phyloP scores from a whole-genome alignment of 78 protist species.

The Cavenderia fasciculata region DNA sequence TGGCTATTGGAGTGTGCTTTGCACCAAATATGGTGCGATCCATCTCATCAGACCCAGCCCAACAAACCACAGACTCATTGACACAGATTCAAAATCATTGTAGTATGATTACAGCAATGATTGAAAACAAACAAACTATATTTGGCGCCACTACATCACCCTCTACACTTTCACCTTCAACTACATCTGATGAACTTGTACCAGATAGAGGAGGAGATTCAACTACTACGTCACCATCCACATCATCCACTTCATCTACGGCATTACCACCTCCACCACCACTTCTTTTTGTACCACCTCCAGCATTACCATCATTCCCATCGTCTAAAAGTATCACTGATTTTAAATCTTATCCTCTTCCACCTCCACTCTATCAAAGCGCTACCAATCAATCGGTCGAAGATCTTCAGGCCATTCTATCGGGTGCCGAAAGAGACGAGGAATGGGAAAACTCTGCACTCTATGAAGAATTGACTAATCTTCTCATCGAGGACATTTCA shows the following conservation, averaged over 20 bases:
- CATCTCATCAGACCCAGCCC: neutral
- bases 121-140: slow-evolving; percentile 31
- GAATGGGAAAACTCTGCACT: slow-evolving; percentile 21
- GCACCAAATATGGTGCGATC: slow-evolving; percentile 54
- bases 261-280: slow-evolving; percentile 67
- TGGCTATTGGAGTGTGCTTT: slow-evolving; percentile 66
- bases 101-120: slow-evolving; percentile 30
- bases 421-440: too few relatives aligned
- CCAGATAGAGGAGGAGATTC: too few relatives aligned
- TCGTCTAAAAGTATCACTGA: too few relatives aligned
- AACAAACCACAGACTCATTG: slow-evolving; percentile 29
- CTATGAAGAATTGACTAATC: slow-evolving; percentile 57
- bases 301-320: too few relatives aligned
- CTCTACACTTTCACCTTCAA: too few relatives aligned
- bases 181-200: too few relatives aligned
- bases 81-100: slow-evolving; percentile 42
- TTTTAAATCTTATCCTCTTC: too few relatives aligned
- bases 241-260: neutral
- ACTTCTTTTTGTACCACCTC: neutral
- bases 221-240: slow-evolving; percentile 10
- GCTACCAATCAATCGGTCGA: too few relatives aligned
- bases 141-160: neutral
- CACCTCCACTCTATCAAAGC: too few relatives aligned
- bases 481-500: slow-evolving; percentile 33
- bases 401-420: too few relatives aligned